Evolutionary conservation across 2,329 filamentous ascomycete species (phyloP).

Genomic region (Orbilia brochopaga): DNA sequence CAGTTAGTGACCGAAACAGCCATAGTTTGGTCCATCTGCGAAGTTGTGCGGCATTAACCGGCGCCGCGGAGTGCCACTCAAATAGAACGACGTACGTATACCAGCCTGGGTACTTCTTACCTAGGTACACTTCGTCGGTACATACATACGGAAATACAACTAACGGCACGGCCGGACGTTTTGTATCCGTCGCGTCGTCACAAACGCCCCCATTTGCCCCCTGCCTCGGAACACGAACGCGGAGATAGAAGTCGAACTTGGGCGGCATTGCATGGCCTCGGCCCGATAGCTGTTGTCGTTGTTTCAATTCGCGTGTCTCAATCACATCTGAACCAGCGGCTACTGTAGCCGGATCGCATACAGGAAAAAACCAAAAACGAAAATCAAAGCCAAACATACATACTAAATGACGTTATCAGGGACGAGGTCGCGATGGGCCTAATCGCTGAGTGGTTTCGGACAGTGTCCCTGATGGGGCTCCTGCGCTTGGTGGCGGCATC

Average conservation of each 20-base stretch:
- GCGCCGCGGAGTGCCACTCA: background rate
- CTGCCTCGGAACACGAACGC: too few species aligned
- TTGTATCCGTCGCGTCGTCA: conserved; percentile 1
- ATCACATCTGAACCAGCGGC: too few species aligned
- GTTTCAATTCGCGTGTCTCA: background rate
- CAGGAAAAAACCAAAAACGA: background rate
- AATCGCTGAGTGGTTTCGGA: background rate
- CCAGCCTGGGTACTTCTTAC: too few species aligned
- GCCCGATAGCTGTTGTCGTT: too few species aligned
- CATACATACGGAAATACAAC: too few species aligned
- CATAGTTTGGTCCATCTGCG: background rate
- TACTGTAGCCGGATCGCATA: background rate
- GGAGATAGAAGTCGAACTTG: too few species aligned
- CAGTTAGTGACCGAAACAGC: background rate
- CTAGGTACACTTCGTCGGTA: too few species aligned
- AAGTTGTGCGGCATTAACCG: conserved; percentile 2
- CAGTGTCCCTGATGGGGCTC: conserved; percentile 3
- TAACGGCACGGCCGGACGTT: background rate
- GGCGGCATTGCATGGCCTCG: too few species aligned
- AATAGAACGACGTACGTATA: too few species aligned
- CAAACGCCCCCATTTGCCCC: background rate
- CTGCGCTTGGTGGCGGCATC: conserved; percentile 7
- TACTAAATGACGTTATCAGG: background rate
- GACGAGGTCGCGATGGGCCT: background rate
- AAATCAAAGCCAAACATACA: too few species aligned